These are phyloP conservation scores for Ilex aquifolium DNA, from an alignment of 257 asterid genomes.

Conservation along the genomic window DNA sequence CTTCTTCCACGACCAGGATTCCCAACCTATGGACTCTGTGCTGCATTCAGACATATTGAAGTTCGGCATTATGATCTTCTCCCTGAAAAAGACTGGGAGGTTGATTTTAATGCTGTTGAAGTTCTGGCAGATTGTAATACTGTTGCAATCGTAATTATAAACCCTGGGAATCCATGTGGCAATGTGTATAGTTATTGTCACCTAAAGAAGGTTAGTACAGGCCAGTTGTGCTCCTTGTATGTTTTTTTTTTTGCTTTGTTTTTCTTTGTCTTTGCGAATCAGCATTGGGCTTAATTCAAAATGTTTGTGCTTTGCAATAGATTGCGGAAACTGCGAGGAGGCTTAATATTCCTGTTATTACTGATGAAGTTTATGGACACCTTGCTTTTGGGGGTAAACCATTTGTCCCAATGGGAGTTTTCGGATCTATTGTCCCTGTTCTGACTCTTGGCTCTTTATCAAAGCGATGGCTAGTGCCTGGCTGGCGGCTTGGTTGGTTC, in stretches of 20 bases:
- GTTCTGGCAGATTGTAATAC: not conserved
- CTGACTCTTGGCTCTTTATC: not conserved
- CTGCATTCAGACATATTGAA: not conserved
- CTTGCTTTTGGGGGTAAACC: constrained; percentile 1
- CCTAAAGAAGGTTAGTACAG: not conserved
- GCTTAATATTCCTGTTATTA: not conserved
- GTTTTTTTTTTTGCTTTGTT: too few relatives aligned
- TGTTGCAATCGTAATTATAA: not conserved
- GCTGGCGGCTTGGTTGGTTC: constrained; percentile 4
- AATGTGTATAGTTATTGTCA: not conserved
- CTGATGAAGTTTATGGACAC: constrained; percentile 1
- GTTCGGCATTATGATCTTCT: constrained; percentile 1
- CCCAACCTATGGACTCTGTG: not conserved
- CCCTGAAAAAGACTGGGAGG: constrained; percentile 1
- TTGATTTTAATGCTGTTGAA: not conserved
- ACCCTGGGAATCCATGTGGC: constrained; percentile 6
- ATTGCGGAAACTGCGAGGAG: not conserved
- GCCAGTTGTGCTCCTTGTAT: too few relatives aligned
- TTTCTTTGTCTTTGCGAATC: too few relatives aligned
- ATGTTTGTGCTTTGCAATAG: not conserved
- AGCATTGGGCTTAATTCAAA: too few relatives aligned
- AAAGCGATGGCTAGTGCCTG: not conserved
- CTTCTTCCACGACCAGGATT: not conserved
- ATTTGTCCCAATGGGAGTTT: constrained; percentile 3
- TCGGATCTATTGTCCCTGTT: not conserved